Base-by-base conservation (phyloP, 1,139 yeast genomes). In the Nakaseomyces uthaithaninus region DNA sequence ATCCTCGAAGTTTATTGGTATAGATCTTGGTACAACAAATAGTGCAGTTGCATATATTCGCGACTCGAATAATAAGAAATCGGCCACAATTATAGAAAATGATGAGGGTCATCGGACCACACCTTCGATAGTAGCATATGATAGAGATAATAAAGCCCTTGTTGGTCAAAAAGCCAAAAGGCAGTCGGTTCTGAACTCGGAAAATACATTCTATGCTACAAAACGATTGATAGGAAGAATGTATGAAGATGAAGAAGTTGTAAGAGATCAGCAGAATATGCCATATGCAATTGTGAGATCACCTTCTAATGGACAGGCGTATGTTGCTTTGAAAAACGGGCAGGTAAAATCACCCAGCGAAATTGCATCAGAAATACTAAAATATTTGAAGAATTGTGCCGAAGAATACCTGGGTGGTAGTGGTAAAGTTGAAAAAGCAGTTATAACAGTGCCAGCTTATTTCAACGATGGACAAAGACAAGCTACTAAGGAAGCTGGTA, bases 371-470 rank as follows among this genome's bases (percentile, higher is more conserved):
- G 40, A 45, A 5, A 48, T 59, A 14, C 39, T 59, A 22, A 43
- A 42, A 14, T 54, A 56, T 36, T 43, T 81, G 82, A 76, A 74
- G 54, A 55, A 57, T 22, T 65, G 74, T 16, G 81, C 86, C 2
- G 77, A 74, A 47, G 49, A 56, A 4, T 70, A 74, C 44, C 52
- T 74, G 34, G 55, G 58, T 18, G 62, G 55, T 45, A 12, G 10
- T 8, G 28, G 27, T 4, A 53, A 54, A 4, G 61, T 76, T 3
- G 67, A 69, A 41, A 74, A 75, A 49, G 85, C 89, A 0, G 89
- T 81, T 10, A 80, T 81, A 14, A 81, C 91, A 0, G 89, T 81
- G 1, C 91, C 91, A 15, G 89, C 89, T 0, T 81, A 81, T 59
- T 81, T 81, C 59, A 80, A 80, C 59, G 89, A 81, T 60, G 68